Evolutionary conservation across 371 early-diverging fungal species (phyloP).

Genomic region (Phascolomyces articulosus): DNA sequence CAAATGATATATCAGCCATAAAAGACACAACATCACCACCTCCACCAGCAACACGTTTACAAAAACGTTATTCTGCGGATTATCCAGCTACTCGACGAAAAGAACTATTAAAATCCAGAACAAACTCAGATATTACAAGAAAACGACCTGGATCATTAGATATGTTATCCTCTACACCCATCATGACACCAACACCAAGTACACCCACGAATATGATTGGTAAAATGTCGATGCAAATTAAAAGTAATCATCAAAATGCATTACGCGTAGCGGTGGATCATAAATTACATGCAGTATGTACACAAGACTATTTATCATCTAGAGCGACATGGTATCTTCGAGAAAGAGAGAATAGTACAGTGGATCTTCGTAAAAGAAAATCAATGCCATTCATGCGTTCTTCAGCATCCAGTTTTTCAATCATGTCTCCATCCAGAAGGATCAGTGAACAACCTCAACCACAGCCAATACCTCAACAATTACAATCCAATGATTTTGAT

Average conservation of each 20-base stretch:
- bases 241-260: conserved; percentile 44
- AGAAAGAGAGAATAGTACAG: conserved; percentile 20
- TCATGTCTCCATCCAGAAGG: conserved; percentile 21
- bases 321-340: conserved; percentile 37
- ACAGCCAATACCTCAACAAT: neutral
- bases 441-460: conserved; percentile 24
- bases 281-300: conserved; percentile 49
- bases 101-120: conserved; percentile 25
- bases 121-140: conserved; percentile 32
- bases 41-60: neutral
- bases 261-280: conserved; percentile 43
- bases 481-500: conserved; percentile 8
- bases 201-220: conserved; percentile 32
- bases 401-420: conserved; percentile 43
- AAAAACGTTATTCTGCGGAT: conserved; percentile 39
- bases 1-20: neutral
- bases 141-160: conserved; percentile 42
- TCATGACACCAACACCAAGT: neutral
- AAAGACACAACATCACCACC: conserved; percentile 8
- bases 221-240: conserved; percentile 41
- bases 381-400: conserved; percentile 43
- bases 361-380: conserved; percentile 28
- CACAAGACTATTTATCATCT: conserved; percentile 48
- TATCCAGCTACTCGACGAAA: conserved; percentile 19
- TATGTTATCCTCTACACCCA: conserved; percentile 19